Evolutionary conservation across 805 yeast species (phyloP), one percentile per base, ranked within the genome.

Genomic region (Tetrapisispora iriomotensis): DNA sequence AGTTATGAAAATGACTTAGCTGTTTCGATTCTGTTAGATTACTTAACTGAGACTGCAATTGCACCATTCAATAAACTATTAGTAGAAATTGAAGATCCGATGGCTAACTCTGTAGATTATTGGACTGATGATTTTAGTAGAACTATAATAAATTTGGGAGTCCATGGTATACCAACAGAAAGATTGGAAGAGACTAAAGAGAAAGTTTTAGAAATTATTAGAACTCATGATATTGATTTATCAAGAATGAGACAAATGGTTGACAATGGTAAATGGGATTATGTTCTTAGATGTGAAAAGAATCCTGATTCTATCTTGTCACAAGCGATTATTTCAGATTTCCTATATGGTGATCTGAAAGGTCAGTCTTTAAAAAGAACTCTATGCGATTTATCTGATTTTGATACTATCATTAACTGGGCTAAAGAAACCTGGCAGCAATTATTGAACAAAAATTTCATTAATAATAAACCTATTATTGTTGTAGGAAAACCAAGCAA

Each of bases 71-170:
- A 76, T 46, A 76, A 75, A 50, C 60, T 71, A 42, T 67, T 92
- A 44, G 84, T 88, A 18, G 96, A 90, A 53, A 73, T 82, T 35
- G 84, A 77, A 21, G 76, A 83, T 35, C 96, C 97, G 1, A 61
- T 77, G 37, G 90, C 96, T 1, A 78, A 85, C 12, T 77, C 77
- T 23, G 67, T 82, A 4, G 77, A 71, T 22, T 78, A 70, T 47
- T 75, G 77, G 52, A 79, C 90, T 1, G 94, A 85, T 46, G 90
- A 84, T 53, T 88, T 71, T 54, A 59, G 74, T 38, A 68, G 73
- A 43, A 72, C 82, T 0, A 75, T 75, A n/a, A 61, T 82, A 17
- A 72, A 73, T 45, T 56, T 68, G 25, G 65, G 68, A 18, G 58
- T 84, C 13, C 69, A 70, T 34, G 90, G 94, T 41, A 92, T 90